phyloP scores from a whole-genome alignment of 208 protist species.

The Leishmania lainsoni region DNA sequence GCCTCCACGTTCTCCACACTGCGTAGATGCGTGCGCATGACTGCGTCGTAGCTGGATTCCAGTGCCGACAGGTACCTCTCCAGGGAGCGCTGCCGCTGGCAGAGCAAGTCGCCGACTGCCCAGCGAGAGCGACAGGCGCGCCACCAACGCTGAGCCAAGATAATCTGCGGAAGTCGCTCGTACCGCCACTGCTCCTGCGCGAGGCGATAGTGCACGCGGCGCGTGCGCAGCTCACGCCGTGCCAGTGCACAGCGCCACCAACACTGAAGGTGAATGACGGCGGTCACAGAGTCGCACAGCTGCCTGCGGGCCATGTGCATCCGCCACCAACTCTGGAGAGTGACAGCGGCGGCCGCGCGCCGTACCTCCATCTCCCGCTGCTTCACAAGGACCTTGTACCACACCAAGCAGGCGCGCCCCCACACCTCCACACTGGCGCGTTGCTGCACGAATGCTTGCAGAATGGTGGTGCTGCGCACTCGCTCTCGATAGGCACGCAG shows the following conservation, averaged over 20 bases:
- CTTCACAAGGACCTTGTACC: constrained; percentile 19
- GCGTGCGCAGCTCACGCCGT: constrained; percentile 27
- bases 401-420: constrained; percentile 26
- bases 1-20: constrained; percentile 26
- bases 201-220: constrained; percentile 38
- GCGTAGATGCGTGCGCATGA: constrained; percentile 17
- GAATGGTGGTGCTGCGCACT: constrained; percentile 20
- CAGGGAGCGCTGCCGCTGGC: constrained; percentile 32
- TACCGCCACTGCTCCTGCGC: constrained; percentile 33
- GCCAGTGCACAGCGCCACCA: constrained; percentile 16
- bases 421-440: constrained; percentile 46
- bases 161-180: constrained; percentile 7
- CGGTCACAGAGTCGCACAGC: background rate
- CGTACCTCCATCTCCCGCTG: constrained; percentile 17
- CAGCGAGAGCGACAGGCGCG: constrained; percentile 23
- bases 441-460: constrained; percentile 46
- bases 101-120: constrained; percentile 16
- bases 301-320: constrained; percentile 22
- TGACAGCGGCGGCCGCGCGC: constrained; percentile 33
- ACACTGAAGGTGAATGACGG: constrained; percentile 17
- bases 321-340: constrained; percentile 60
- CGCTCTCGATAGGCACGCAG: constrained; percentile 30
- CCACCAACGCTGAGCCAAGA: constrained; percentile 52
- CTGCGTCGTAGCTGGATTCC: constrained; percentile 32
- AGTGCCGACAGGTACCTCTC: constrained; percentile 27